Evolutionary conservation across 305 asterid genomes (phyloP).

Genomic region (Ajuga reptans): DNA sequence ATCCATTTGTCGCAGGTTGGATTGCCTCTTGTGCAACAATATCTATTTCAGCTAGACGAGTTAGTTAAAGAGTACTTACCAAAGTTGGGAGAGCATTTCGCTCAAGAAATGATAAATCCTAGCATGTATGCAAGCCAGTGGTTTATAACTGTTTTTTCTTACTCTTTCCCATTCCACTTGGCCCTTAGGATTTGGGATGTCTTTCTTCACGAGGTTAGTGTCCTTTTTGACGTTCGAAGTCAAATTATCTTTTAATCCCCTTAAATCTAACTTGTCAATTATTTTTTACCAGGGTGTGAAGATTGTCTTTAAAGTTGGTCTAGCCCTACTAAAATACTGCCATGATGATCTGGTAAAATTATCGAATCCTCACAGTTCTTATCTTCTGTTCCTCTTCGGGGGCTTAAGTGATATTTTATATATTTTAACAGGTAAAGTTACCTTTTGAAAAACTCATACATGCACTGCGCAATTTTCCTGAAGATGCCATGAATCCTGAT

Average conservation of each 20-base stretch:
- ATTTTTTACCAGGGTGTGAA: slow-evolving; percentile 59
- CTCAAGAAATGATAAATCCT: slow-evolving; percentile 86
- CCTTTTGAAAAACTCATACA: slow-evolving; percentile 90
- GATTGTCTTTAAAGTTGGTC: slow-evolving; percentile 83
- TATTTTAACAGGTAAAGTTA: slow-evolving; percentile 54
- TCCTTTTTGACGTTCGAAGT: not conserved
- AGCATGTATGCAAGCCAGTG: slow-evolving; percentile 99
- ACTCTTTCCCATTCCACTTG: slow-evolving; percentile 91
- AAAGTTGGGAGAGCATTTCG: slow-evolving; percentile 78
- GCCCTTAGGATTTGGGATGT: slow-evolving; percentile 98
- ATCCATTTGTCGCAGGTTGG: slow-evolving; percentile 62
- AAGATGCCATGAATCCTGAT: slow-evolving; percentile 93
- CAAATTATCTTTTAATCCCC: not conserved
- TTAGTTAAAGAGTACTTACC: slow-evolving; percentile 72
- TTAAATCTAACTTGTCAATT: not conserved
- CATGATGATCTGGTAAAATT: slow-evolving; percentile 74
- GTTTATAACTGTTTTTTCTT: slow-evolving; percentile 94
- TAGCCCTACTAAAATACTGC: slow-evolving; percentile 87
- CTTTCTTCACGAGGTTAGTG: slow-evolving; percentile 79
- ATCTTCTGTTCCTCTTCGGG: not conserved
- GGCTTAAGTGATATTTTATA: not conserved
- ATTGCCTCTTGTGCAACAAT: slow-evolving; percentile 96
- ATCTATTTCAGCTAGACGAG: slow-evolving; percentile 69
- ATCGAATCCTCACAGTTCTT: slow-evolving; percentile 11
- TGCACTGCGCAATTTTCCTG: slow-evolving; percentile 84